These are phyloP conservation scores for Xerocomus spinulosus DNA, from an alignment of 768 basidiomycete species.

Conservation along the genomic window DNA sequence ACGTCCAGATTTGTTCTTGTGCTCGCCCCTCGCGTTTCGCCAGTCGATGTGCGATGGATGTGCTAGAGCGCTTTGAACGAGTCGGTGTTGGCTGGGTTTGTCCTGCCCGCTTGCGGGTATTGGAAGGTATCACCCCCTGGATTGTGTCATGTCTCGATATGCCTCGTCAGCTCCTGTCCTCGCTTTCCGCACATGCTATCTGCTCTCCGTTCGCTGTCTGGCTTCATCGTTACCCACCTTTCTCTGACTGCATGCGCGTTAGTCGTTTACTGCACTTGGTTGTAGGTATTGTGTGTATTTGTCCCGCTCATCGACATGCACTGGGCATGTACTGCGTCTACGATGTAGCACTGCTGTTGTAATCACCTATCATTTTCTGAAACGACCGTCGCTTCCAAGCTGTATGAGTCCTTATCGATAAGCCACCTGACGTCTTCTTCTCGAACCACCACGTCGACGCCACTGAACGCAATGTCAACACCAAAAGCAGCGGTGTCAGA, in stretches of 20 bases:
- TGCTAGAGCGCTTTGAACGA: conserved; percentile 23
- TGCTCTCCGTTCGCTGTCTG: conserved; percentile 18
- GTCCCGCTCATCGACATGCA: conserved; percentile 27
- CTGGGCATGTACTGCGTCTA: conserved; percentile 27
- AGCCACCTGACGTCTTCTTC: not conserved
- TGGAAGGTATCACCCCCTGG: conserved; percentile 17
- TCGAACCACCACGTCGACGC: conserved; percentile 11
- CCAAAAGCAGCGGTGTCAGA: conserved; percentile 14
- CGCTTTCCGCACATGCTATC: conserved; percentile 11
- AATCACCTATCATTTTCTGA: conserved; percentile 24
- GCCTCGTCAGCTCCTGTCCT: conserved; percentile 6
- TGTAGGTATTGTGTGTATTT: conserved; percentile 34
- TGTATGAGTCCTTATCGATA: conserved; percentile 10
- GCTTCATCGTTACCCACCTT: conserved; percentile 18
- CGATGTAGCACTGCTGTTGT: conserved; percentile 30
- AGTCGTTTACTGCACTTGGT: conserved; percentile 22
- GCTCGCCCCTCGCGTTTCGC: conserved; percentile 33
- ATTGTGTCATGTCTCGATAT: conserved; percentile 21
- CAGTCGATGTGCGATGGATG: conserved; percentile 32
- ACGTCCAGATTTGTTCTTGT: conserved; percentile 9
- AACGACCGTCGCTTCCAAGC: conserved; percentile 19
- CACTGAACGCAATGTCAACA: conserved; percentile 13
- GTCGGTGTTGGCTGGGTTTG: conserved; percentile 9
- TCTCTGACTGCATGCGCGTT: conserved; percentile 23
- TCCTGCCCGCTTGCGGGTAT: conserved; percentile 27